Base-by-base conservation (phyloP, 495 filamentous ascomycete genomes). In the Rusavskia elegans region DNA sequence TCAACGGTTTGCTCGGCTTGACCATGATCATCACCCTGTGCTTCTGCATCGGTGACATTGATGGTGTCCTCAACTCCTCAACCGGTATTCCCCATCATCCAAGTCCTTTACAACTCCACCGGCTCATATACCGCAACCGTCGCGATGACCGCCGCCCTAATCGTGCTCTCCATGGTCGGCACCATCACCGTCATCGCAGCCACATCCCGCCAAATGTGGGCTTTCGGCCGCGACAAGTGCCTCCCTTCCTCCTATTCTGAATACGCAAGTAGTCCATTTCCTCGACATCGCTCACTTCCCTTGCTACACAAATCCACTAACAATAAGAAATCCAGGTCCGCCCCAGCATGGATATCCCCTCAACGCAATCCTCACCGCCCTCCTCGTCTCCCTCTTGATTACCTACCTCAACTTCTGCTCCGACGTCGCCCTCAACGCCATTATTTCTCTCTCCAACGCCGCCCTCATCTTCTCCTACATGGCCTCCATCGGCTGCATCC, bases 371-470 rank as follows among this genome's bases (percentile, higher is more conserved):
- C 16, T 57, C 51, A 38, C 71, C 29, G 68, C 71, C 9, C 59
- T 77, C 6, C 55, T 63, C 48, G 60, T 72, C 37, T 73, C 69
- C 36, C 64, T 73, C 32, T 63, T 76, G 23, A 66, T 77, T 7
- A 70, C 71, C 6, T 56, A 74, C 38, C 73, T 80, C 58, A 78
- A 77, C 57, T 72, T 78, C 49, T 72, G 71, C 52, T 76, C 73
- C 8, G 40, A 62, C 20, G 66, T 71, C n/a, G 75, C 74, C 23
- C 60, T 79, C 30, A 65, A 65, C 48, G 71, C 70, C 40, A 71
- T n/a, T n/a, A n/a, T n/a, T n/a, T n/a, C n/a, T n/a, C n/a, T n/a
- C n/a, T n/a, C n/a, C n/a, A n/a, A n/a, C 51, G 71, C 59, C 8
- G 66, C 66, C n/a, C 60, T 63, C 27, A 62, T 65, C 61, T 70